Base-by-base conservation (phyloP, 1,139 yeast species). In the Blastobotrys raffinosifermentans region DNA sequence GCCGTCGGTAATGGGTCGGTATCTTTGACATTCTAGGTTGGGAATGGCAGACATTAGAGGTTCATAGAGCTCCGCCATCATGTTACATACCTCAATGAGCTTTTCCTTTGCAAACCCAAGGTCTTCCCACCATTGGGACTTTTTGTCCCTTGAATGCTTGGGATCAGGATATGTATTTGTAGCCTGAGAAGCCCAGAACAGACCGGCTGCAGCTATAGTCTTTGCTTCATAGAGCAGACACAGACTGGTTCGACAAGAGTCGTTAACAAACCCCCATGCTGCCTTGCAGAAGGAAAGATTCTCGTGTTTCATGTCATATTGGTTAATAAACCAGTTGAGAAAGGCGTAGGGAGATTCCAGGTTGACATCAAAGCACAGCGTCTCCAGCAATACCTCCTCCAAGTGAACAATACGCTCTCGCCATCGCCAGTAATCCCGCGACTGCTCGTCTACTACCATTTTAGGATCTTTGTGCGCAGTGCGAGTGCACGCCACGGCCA, bases 361-460 rank as follows among this genome's bases (percentile, higher is more conserved):
- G 2, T 61, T 58, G 37, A 73, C 61, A 44, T 73, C 79, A 48
- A 73, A 73, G 45, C 75, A 70, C n/a, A 72, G 48, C 0, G 67
- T 64, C 43, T 70, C 73, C 23, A 73, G 55, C 13, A 73, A 47
- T 21, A 63, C 40, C 43, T 72, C 77, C 45, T 73, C 79, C 25
- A 63, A 55, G 43, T 55, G 58, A 3, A 66, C 58, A 19, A 73
- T 60, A 4, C 61, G 54, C 43, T 69, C 74, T 31, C 66, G 59
- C 79, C 79, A 73, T 41, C 66, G 58, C 70, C 73, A 67, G 46
- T 64, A 70, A 11, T 71, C 71, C 43, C 67, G 65, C 7, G 70
- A 61, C 35, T 68, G 69, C 45, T 70, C 75, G 45, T 68, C 73
- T 4, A 70, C 61, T 4, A 55, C 53, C 29, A 62, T 57, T 3